These are phyloP conservation scores for Xylaria intraflava DNA, from an alignment of 495 filamentous ascomycete genomes.

Conservation along the genomic window DNA sequence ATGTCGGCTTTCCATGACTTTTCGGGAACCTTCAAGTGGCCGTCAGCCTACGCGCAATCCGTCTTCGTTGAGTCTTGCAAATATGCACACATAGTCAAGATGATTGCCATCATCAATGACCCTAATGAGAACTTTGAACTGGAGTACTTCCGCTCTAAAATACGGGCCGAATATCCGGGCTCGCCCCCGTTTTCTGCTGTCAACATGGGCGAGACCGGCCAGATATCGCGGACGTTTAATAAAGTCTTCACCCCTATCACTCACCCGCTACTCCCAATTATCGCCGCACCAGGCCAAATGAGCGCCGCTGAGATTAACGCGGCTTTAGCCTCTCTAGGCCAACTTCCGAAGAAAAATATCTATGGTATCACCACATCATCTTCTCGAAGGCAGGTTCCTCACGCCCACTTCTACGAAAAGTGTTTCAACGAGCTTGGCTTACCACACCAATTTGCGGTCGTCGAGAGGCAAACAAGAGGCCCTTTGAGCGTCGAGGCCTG, in stretches of 20 bases:
- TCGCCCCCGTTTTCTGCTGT: constrained; percentile 68
- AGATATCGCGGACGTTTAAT: constrained; percentile 73
- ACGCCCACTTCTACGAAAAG: constrained; percentile 80
- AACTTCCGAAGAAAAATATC: constrained; percentile 69
- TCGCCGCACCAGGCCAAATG: constrained; percentile 77
- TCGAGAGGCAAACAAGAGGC: constrained; percentile 60
- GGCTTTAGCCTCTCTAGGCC: constrained; percentile 69
- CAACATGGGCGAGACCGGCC: constrained; percentile 79
- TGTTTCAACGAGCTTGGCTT: constrained; percentile 81
- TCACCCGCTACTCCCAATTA: constrained; percentile 74
- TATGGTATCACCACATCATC: constrained; percentile 68
- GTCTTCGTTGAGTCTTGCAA: constrained; percentile 62
- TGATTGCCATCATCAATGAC: constrained; percentile 73
- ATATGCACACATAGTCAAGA: constrained; percentile 80
- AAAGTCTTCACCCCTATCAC: constrained; percentile 82
- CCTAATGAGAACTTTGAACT: constrained; percentile 81
- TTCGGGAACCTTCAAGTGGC: constrained; percentile 75
- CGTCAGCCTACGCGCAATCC: constrained; percentile 57
- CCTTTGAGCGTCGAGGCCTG: constrained; percentile 55
- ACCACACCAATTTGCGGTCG: constrained; percentile 70
- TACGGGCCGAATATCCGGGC: constrained; percentile 56
- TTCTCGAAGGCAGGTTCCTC: constrained; percentile 54
- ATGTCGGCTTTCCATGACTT: constrained; percentile 87
- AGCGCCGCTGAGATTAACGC: constrained; percentile 78
- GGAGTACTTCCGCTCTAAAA: constrained; percentile 76